A percentile compares a stretch with the other conserved stretches of the same genome.
Evolutionary conservation across 2,329 filamentous ascomycete genomes (phyloP).

Genomic region (Zymoseptoria pseudotritici): DNA sequence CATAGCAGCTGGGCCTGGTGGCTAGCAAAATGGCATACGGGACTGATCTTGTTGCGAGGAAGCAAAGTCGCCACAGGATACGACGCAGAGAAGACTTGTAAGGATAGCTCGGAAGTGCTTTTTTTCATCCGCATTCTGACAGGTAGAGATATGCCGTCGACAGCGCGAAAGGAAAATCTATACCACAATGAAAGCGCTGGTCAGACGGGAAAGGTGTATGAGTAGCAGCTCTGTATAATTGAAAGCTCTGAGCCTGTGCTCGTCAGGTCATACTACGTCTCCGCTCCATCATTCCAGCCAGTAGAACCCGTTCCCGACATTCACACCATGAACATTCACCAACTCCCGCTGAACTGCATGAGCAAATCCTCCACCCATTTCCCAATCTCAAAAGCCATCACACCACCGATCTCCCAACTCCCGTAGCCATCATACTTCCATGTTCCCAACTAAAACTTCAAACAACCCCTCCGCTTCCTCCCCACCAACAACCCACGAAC

Average conservation of each 20-base stretch:
- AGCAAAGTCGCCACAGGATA: background rate
- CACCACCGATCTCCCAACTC: too few relatives aligned
- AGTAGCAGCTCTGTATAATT: background rate
- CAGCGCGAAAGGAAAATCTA: background rate
- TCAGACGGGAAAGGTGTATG: background rate
- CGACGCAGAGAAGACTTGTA: background rate
- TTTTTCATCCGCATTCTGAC: background rate
- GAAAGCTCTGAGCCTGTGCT: background rate
- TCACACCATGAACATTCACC: background rate
- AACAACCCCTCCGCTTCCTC: slow-evolving; percentile 43
- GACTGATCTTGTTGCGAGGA: background rate
- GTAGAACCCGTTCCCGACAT: too few relatives aligned
- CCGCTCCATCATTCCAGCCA: too few relatives aligned
- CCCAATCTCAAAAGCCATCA: too few relatives aligned
- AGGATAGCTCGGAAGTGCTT: background rate
- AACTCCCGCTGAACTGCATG: background rate
- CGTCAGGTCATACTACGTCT: too few relatives aligned
- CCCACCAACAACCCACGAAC: slow-evolving; percentile 48
- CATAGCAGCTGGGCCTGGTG: too few relatives aligned
- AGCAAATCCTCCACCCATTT: background rate
- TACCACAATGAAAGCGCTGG: background rate
- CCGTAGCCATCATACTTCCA: background rate
- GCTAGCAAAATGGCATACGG: background rate
- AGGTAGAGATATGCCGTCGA: background rate
- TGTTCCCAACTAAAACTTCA: slow-evolving; percentile 14